Base-by-base conservation (phyloP, 192 early-diverging fungal genomes). In the Backusella macrospora region DNA sequence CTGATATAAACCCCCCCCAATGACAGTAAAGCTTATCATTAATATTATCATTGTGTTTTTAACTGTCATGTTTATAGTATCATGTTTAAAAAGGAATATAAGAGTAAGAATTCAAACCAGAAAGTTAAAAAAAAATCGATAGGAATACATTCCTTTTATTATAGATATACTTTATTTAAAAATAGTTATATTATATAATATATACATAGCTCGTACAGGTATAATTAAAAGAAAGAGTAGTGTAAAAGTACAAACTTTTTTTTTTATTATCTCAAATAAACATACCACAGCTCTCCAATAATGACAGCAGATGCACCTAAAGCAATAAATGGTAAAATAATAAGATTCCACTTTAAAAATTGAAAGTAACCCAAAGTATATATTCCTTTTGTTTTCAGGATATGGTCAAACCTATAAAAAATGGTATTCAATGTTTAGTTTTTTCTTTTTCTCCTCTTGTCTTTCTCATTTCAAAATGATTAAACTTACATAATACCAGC, bases 401-500 rank as follows among this genome's bases (percentile, higher is more conserved):
- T 85, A 13, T 82, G 82, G 65, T 84, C 86, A 77, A 84, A 89
- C 78, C 78, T 80, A 55, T 16, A 38, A 45, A 72, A 73, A 44
- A 34, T 34, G 29, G 0, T 34, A 34, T 34, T 2, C 29, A 34
- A 34, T 34, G n/a, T n/a, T n/a, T n/a, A n/a, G n/a, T n/a, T n/a
- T n/a, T n/a, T n/a, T n/a, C n/a, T n/a, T n/a, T n/a, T n/a, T n/a
- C n/a, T n/a, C n/a, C n/a, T n/a, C n/a, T n/a, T n/a, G n/a, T n/a
- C n/a, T n/a, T n/a, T n/a, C n/a, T n/a, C n/a, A n/a, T n/a, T n/a
- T n/a, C n/a, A n/a, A n/a, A n/a, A n/a, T n/a, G n/a, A n/a, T n/a
- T n/a, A n/a, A n/a, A n/a, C 79, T 74, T 75, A 76, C 85, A 88
- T 88, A 39, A 96, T 78, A 7, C 94, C 94, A 6, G 94, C 94